phyloP scores from a whole-genome alignment of 768 basidiomycete genomes.

The Suillus spraguei region DNA sequence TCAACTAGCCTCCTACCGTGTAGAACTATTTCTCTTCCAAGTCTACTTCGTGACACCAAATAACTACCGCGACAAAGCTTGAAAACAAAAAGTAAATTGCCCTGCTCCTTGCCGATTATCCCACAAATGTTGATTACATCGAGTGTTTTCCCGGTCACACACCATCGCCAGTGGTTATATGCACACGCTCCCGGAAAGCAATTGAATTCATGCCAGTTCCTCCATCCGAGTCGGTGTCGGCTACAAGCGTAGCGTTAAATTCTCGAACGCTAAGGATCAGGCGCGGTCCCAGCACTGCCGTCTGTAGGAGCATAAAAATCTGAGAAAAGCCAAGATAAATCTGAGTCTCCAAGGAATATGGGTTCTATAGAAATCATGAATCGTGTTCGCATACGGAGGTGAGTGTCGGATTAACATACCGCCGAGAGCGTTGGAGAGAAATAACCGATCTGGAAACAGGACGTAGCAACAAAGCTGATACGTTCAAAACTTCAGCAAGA shows the following conservation, averaged over 20 bases:
- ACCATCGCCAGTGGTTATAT: neutral
- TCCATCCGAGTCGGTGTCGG: neutral
- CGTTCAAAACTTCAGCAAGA: neutral
- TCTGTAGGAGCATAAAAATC: neutral
- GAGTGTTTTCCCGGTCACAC: neutral
- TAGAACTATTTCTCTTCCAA: neutral
- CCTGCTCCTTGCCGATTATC: neutral
- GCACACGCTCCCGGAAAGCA: neutral
- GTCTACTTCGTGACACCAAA: neutral
- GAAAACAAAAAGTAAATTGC: neutral
- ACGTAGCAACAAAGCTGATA: neutral
- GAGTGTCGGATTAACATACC: neutral
- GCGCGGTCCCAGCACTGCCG: neutral
- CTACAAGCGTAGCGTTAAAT: neutral
- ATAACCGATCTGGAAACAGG: neutral
- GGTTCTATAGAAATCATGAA: neutral
- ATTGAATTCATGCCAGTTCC: neutral
- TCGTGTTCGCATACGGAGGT: neutral
- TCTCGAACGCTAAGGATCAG: neutral
- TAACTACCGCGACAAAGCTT: neutral
- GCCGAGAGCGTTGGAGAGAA: neutral
- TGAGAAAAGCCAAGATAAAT: neutral
- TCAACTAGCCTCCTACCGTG: too few relatives aligned
- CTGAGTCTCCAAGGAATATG: neutral
- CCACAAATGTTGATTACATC: neutral